These are phyloP conservation scores for Citrus glauca DNA, from an alignment of 345 rosid species.

Conservation along the genomic window DNA sequence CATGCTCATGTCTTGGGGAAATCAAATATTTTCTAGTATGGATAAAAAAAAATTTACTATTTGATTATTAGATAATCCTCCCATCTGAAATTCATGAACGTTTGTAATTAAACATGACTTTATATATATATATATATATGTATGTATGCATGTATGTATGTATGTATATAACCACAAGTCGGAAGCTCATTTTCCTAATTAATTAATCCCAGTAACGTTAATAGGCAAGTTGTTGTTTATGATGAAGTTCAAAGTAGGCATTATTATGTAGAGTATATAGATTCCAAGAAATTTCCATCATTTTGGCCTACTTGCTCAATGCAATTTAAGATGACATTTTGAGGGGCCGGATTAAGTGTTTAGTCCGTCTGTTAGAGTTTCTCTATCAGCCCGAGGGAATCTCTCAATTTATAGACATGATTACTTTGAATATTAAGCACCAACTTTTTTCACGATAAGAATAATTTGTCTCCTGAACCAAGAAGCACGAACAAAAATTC, in stretches of 20 bases:
- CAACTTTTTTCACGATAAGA: background rate
- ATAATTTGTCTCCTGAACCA: background rate
- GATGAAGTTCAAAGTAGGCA: background rate
- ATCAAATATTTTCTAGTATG: too few relatives aligned
- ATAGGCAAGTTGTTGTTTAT: background rate
- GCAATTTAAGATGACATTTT: background rate
- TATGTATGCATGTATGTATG: too few relatives aligned
- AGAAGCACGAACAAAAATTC: background rate
- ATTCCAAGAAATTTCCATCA: background rate
- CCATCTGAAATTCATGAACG: too few relatives aligned
- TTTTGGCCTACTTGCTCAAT: background rate
- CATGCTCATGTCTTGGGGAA: too few relatives aligned
- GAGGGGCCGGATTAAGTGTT: background rate
- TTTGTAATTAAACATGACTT: too few relatives aligned
- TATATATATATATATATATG: rapidly evolving
- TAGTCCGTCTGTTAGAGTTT: background rate
- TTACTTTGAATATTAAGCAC: background rate
- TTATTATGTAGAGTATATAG: background rate
- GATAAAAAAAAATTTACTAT: too few relatives aligned
- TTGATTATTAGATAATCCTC: too few relatives aligned
- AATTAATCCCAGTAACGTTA: background rate
- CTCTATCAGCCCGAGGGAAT: background rate
- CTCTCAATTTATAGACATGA: background rate
- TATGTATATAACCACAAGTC: too few relatives aligned
- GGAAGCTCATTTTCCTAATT: too few relatives aligned